phyloP scores from a whole-genome alignment of 495 filamentous ascomycete species.

The Cercophora scortea region DNA sequence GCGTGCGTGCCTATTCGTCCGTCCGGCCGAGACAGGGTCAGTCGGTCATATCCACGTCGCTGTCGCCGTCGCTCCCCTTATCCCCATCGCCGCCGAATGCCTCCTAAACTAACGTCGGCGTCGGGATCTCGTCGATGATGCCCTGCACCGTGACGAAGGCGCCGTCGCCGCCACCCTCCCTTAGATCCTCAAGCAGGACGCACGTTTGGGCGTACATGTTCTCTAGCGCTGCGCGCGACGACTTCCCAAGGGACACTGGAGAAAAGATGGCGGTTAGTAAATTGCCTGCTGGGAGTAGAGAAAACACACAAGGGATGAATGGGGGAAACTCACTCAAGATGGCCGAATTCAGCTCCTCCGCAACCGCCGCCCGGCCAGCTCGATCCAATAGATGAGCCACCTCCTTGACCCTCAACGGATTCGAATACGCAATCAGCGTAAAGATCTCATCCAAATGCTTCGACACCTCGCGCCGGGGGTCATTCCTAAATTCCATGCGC shows the following conservation, averaged over 20 bases:
- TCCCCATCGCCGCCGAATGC: too few relatives aligned
- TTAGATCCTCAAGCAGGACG: constrained; percentile 73
- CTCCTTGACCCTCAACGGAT: constrained; percentile 67
- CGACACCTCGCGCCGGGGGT: constrained; percentile 57
- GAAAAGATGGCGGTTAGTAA: not conserved
- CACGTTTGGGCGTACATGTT: constrained; percentile 80
- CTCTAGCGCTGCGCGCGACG: constrained; percentile 79
- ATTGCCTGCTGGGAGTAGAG: not conserved
- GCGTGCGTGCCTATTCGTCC: too few relatives aligned
- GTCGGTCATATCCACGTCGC: too few relatives aligned
- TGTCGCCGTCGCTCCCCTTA: too few relatives aligned
- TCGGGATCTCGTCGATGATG: constrained; percentile 42
- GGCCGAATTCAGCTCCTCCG: constrained; percentile 90
- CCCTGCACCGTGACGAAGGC: constrained; percentile 82
- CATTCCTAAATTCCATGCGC: constrained; percentile 63
- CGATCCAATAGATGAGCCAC: constrained; percentile 74
- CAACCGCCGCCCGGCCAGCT: constrained; percentile 67
- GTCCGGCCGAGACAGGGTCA: too few relatives aligned
- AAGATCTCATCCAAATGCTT: constrained; percentile 80
- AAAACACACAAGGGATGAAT: not conserved
- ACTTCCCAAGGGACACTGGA: constrained; percentile 81
- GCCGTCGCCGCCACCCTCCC: constrained; percentile 74
- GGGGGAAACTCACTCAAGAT: constrained; percentile 64
- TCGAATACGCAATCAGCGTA: constrained; percentile 77
- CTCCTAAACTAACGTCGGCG: constrained; percentile 1